phyloP scores from a whole-genome alignment of 192 early-diverging fungal genomes.

The Bifiguratus adelaidae region DNA sequence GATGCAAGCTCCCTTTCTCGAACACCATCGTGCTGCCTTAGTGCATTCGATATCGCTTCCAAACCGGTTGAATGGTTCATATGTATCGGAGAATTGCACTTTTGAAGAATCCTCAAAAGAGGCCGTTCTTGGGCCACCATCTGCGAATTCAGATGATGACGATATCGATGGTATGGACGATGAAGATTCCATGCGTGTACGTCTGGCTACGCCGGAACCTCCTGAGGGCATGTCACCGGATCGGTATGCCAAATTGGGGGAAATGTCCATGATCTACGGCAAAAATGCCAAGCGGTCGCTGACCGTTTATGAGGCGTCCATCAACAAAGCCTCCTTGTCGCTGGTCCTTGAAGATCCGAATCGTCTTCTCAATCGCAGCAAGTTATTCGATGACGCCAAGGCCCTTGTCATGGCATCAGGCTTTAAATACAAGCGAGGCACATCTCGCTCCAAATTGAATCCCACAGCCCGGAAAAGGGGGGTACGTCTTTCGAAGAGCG shows the following conservation, averaged over 20 bases:
- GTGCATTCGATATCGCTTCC: not conserved
- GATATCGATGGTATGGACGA: too few relatives aligned
- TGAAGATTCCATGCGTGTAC: too few relatives aligned
- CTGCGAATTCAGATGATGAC: not conserved
- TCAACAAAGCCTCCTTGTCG: slow-evolving; percentile 33
- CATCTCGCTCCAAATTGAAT: slow-evolving; percentile 40
- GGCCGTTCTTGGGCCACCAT: not conserved
- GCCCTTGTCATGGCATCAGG: slow-evolving; percentile 32
- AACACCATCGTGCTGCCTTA: not conserved
- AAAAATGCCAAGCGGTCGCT: slow-evolving; percentile 34
- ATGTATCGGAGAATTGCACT: not conserved
- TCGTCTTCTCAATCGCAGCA: slow-evolving; percentile 29
- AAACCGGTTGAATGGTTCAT: not conserved
- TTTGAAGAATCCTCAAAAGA: too few relatives aligned
- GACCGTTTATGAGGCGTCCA: slow-evolving; percentile 39
- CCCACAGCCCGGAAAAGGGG: slow-evolving; percentile 21
- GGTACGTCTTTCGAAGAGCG: slow-evolving; percentile 10
- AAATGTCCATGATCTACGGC: slow-evolving; percentile 30
- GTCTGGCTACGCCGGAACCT: too few relatives aligned
- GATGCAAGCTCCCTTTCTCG: not conserved
- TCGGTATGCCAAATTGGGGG: not conserved
- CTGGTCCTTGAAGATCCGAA: slow-evolving; percentile 32
- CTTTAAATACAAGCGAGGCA: slow-evolving; percentile 43
- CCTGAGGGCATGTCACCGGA: too few relatives aligned
- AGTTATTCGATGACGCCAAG: slow-evolving; percentile 35